Base-by-base conservation (phyloP, 1,284 basidiomycete genomes). In the Moesziomyces sp. region DNA sequence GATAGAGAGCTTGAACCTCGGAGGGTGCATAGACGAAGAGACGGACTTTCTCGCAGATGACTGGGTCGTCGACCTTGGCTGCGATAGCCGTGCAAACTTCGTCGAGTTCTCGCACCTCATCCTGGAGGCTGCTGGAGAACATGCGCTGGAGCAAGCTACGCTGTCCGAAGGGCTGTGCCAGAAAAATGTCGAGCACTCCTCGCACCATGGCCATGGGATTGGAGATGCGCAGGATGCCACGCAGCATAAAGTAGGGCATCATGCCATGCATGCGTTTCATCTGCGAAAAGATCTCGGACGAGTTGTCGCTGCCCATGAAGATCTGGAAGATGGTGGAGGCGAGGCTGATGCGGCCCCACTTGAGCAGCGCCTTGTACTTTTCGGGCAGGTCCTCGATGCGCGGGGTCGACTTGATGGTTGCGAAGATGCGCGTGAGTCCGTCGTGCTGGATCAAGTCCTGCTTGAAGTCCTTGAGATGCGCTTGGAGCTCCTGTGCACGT, bases 191-290 rank as follows among this genome's bases (percentile, higher is more conserved):
- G 58, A 99, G 87, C 3, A 97, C 62, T 85, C 89, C 89, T 73
- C 96, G 89, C 77, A 99, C 94, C 96, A 99, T 99, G 16, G 90
- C 89, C 74, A 99, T 91, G 1, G 96, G 96, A 84, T 98, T 99
- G 59, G 93, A 96, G 74, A 99, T 92, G 84, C 90, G 92, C 68
- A 99, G 86, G 19, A 94, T 92, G 7, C 93, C 89, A 84, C 94
- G 96, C 65, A 99, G 89, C 87, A 98, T 90, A 82, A 98, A 94
- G 85, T 99, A 99, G 3, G 96, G 96, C 93, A 99, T 97, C 62
- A 97, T 86, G 1, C 93, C 93, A 83, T 99, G 97, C 57, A 97
- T 89, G 45, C 95, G 89, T 86, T 98, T 99, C 70, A 99, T 86
- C 68, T 90, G 89, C 1, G 92, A 88, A 74, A 98, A 91, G 13